Base-by-base conservation (phyloP, 805 yeast species). In the Yarrowia keelungensis region DNA sequence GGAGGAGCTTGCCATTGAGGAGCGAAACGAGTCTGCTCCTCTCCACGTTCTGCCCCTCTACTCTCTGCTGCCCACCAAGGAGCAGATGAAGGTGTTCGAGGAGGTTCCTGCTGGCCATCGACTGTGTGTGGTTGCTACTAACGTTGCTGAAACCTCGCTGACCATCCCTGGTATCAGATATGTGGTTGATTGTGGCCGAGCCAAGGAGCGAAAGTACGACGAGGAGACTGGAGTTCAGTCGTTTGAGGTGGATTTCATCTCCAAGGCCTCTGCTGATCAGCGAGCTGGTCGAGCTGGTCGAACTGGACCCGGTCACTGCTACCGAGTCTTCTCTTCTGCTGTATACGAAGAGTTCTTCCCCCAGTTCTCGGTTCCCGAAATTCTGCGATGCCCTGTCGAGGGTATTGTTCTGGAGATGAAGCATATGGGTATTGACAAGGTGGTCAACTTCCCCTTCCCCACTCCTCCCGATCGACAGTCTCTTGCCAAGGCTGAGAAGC, bases 271-370 rank as follows among this genome's bases (percentile, higher is more conserved):
- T 70, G 94, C 98, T 0, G 95, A 87, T 72, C 99, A 95, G 81
- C 85, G 99, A 80, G 81, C 96, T 19, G 98, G 98, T 76, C 88
- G 98, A 82, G 98, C 98, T 64, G 98, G 98, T 76, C 89, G 98
- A 84, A 93, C 97, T 0, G 99, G 98, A 0, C 98, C 99, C 0
- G 99, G 99, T 69, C 98, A 95, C 75, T 91, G 97, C 77, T 95
- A 95, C 77, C 82, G 99, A 70, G 78, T 95, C 14, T 95, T 83
- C 74, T 94, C 98, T 0, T 93, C 98, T 15, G 99, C 99, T 1
- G 90, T 96, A 8, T 95, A 82, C 77, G 98, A 95, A 76, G 85
- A 87, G 71, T 95, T 89, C 72, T 95, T 95, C 76, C 82, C 82
- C 3, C 92, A 89, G 74, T 95, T 95, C 74, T 84, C 95, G 11